Percentiles rank a stretch among this genome's conserved stretches.
Conservation (phyloP, 2,329 filamentous ascomycete genomes). For the Metarhizium guizhouense region DNA sequence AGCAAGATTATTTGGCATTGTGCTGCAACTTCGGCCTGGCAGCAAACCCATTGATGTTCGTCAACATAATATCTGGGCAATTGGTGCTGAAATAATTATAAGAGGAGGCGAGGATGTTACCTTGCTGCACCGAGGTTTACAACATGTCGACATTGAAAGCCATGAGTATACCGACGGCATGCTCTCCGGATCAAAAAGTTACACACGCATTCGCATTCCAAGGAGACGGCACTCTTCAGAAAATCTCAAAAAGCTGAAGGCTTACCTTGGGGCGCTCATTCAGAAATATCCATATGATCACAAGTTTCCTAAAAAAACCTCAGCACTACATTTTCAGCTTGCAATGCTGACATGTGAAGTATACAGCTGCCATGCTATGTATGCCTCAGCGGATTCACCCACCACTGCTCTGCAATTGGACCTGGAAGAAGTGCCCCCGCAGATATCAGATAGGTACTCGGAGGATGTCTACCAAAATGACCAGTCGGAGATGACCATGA, state of each 20-base stretch:
- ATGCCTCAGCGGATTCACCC: conserved; percentile 32
- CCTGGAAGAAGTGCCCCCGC: conserved; percentile 4
- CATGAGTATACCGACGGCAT: not conserved
- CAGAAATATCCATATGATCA: conserved; percentile 66
- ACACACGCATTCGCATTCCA: conserved; percentile 1
- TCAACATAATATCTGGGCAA: conserved; percentile 63
- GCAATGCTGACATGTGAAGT: conserved; percentile 76
- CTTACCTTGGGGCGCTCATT: conserved; percentile 71
- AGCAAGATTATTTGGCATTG: conserved; percentile 63
- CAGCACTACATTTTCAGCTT: conserved; percentile 70
- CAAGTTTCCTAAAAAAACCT: conserved; percentile 47
- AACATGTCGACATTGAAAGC: not conserved
- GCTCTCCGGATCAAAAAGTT: not conserved
- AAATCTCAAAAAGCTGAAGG: conserved; percentile 36
- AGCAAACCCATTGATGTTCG: conserved; percentile 55
- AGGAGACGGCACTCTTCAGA: conserved; percentile 32
- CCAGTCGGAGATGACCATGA: not conserved
- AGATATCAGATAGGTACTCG: not conserved
- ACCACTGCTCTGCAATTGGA: conserved; percentile 16
- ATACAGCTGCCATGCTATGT: conserved; percentile 60
- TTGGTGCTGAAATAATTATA: conserved; percentile 79
- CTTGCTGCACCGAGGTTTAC: not conserved
- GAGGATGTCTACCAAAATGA: not conserved
- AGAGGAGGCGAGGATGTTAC: conserved; percentile 37
- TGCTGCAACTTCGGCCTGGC: conserved; percentile 46